Evolutionary conservation across 768 basidiomycete genomes (phyloP).

Genomic region (Leccinum subtestaceum): DNA sequence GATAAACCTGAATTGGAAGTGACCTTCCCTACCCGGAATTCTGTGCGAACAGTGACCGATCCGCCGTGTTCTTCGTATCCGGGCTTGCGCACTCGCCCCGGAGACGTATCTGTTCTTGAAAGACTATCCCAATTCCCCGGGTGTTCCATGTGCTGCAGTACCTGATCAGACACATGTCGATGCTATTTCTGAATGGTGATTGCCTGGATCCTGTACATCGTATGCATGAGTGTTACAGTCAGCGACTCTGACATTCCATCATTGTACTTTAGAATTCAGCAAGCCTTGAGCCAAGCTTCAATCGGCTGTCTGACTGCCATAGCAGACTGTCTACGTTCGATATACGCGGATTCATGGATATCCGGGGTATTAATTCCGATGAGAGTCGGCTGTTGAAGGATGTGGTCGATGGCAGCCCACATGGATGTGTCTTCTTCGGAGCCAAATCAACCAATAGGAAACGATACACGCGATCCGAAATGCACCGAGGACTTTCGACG

Average conservation of each 20-base stretch:
- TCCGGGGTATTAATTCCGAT: constrained; percentile 15
- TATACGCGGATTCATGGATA: background rate
- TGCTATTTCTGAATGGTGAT: background rate
- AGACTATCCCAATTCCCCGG: too few species aligned
- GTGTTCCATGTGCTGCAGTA: too few species aligned
- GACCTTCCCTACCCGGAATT: too few species aligned
- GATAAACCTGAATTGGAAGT: too few species aligned
- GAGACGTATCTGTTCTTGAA: too few species aligned
- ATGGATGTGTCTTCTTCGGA: constrained; percentile 20
- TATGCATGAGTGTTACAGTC: background rate
- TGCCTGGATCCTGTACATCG: constrained; percentile 6
- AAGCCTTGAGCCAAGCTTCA: background rate
- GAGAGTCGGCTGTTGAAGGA: constrained; percentile 26
- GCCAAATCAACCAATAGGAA: constrained; percentile 4
- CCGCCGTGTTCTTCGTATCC: too few species aligned
- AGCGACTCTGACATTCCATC: background rate
- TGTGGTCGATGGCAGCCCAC: constrained; percentile 29
- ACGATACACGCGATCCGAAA: constrained; percentile 18
- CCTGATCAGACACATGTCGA: background rate
- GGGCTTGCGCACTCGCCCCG: too few species aligned
- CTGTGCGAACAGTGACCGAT: too few species aligned
- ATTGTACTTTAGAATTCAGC: constrained; percentile 12
- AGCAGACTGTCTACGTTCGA: background rate
- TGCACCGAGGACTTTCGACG: constrained; percentile 24
- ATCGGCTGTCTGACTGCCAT: constrained; percentile 10